Base-by-base conservation (phyloP, 139 green algal genomes). In the Coelastrella sp. region DNA sequence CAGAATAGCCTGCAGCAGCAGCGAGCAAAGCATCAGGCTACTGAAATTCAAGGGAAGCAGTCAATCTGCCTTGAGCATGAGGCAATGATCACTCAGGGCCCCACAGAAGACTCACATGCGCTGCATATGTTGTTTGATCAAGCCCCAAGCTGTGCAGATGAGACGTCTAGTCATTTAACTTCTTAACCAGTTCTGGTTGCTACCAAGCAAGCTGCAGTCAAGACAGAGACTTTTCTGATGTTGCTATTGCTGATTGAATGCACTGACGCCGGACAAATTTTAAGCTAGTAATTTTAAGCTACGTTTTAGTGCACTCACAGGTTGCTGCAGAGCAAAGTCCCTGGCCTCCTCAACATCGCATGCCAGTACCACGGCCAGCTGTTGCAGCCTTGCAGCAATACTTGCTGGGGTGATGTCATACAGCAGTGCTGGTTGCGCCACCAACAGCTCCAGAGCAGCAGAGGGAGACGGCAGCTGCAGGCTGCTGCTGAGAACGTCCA, bases 381-480 rank as follows among this genome's bases (percentile, higher is more conserved):
- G 89, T 58, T 93, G 88, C 74, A 94, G 79, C 27, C 88, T 57
- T 9, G 80, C 84, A 6, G 70, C 80, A 6, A 94, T 66, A 27
- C 59, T 88, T n/a, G 85, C 87, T 7, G 35, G 56, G 0, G 84
- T 93, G 20, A 90, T 82, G 83, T 91, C 87, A 82, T 93, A 94
- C 70, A 93, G 76, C n/a, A 95, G 91, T 7, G 25, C 66, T 8
- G 93, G 93, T 78, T 94, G 89, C 7, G 66, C 19, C 24, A 70
- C 72, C 56, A 95, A 85, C 57, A 94, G 59, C 8, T 25, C 70
- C 80, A 95, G 91, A 6, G 92, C 93, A 15, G 15, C 78, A 0
- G 24, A 12, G 10, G 85, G 88, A 24, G 78, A 57, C n/a, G 61
- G 8, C 27, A 86, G 82, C 15, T 25, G 22, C 63, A 93, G 22